Percentiles rank a stretch among this genome's conserved stretches.
These are phyloP conservation scores for Theobroma grandiflorum DNA, from an alignment of 441 rosid genomes.

Conservation along the genomic window DNA sequence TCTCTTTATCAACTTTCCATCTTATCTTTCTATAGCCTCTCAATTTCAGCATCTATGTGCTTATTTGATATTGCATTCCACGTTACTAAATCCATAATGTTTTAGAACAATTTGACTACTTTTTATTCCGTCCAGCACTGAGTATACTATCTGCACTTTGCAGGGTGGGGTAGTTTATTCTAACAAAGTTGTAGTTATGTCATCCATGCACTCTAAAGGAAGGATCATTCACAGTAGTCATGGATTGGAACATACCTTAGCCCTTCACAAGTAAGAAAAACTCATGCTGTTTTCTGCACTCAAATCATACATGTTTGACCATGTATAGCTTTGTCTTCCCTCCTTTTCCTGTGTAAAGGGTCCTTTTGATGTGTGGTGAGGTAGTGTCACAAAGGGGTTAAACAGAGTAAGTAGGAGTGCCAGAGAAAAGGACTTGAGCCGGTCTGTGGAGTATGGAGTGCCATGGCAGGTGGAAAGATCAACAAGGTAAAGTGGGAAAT, in stretches of 20 bases:
- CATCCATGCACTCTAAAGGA: constrained; percentile 64
- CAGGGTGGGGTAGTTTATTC: constrained; percentile 93
- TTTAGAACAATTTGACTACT: neutral
- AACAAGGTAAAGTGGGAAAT: too few species aligned
- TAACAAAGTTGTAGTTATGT: constrained; percentile 68
- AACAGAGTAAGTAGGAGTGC: too few species aligned
- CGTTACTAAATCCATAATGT: constrained; percentile 8
- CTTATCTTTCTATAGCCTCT: neutral
- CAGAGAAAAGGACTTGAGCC: too few species aligned
- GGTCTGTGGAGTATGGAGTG: too few species aligned
- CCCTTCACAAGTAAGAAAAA: constrained; percentile 67
- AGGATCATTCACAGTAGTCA: constrained; percentile 50
- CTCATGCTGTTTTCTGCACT: constrained; percentile 25
- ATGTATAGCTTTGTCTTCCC: neutral
- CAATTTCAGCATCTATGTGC: neutral
- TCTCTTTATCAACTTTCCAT: neutral
- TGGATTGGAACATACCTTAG: constrained; percentile 67
- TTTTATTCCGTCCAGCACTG: constrained; percentile 23
- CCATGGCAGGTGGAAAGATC: too few species aligned
- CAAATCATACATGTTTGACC: neutral
- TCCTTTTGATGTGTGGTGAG: too few species aligned
- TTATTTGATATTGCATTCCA: constrained; percentile 9
- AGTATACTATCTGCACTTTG: constrained; percentile 25
- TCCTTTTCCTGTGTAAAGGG: neutral
- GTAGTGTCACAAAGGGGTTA: too few species aligned